phyloP scores from a whole-genome alignment of 345 rosid genomes.

The Hevea brasiliensis region DNA sequence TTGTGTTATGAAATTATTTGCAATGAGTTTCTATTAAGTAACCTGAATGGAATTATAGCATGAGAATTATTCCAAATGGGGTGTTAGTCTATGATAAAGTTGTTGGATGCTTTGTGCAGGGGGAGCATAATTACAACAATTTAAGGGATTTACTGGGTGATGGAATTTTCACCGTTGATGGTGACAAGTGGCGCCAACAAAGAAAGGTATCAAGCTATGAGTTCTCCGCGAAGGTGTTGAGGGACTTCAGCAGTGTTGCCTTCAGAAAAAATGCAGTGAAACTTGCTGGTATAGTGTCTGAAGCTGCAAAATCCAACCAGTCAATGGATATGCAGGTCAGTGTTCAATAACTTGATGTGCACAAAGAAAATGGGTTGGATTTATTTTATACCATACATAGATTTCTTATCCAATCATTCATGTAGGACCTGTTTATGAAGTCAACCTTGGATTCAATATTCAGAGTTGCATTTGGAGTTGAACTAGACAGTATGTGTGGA shows the following conservation, averaged over 20 bases:
- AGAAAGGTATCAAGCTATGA: conserved; percentile 39
- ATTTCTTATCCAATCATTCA: not conserved
- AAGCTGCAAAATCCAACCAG: conserved; percentile 25
- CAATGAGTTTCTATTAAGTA: no score
- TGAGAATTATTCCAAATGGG: no score
- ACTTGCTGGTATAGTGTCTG: conserved; percentile 25
- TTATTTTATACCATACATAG: no score
- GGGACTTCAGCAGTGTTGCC: conserved; percentile 34
- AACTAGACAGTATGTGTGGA: conserved; percentile 54
- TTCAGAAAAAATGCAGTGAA: conserved; percentile 30
- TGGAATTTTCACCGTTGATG: conserved; percentile 45
- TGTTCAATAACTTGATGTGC: not conserved
- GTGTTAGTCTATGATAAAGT: no score
- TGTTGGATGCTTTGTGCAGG: conserved; percentile 15
- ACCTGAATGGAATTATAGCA: not conserved
- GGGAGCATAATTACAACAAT: conserved; percentile 14
- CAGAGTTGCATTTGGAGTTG: conserved; percentile 60
- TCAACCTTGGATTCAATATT: conserved; percentile 63
- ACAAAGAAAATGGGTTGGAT: no score
- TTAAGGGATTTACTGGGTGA: conserved; percentile 37
- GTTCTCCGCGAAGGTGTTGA: conserved; percentile 33
- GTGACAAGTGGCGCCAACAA: conserved; percentile 45
- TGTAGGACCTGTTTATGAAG: conserved; percentile 61
- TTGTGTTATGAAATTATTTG: no score
- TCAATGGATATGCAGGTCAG: conserved; percentile 29